Conservation (phyloP, 2,329 filamentous ascomycete genomes). For the Aspergillaceae sp. region DNA sequence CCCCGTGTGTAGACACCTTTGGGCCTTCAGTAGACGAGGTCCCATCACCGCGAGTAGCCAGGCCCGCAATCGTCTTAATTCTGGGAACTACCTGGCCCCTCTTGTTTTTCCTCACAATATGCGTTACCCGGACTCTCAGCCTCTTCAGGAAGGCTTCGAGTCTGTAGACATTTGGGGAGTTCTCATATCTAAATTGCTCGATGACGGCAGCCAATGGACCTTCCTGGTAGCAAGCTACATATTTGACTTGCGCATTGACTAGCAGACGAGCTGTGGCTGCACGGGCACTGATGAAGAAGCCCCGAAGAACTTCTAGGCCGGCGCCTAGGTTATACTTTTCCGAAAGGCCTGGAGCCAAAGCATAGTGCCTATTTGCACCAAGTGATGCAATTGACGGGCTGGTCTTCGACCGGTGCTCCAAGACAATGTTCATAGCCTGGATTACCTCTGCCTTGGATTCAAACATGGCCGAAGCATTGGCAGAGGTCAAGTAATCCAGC, state of each 20-base stretch:
- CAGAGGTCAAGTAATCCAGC: conserved; percentile 36
- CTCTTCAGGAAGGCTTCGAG: conserved; percentile 31
- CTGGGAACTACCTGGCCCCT: conserved; percentile 25
- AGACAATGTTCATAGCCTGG: conserved; percentile 51
- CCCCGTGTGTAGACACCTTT: conserved; percentile 29
- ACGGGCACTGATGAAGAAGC: conserved; percentile 55
- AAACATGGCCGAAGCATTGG: conserved; percentile 29
- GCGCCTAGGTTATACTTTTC: conserved; percentile 37
- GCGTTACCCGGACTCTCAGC: conserved; percentile 34
- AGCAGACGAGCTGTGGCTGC: conserved; percentile 50
- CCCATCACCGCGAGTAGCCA: conserved; percentile 38
- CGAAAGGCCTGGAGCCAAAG: conserved; percentile 23
- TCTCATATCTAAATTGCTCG: conserved; percentile 16
- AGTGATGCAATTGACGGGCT: conserved; percentile 35
- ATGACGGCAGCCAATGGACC: conserved; percentile 35
- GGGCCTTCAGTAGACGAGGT: conserved; percentile 26
- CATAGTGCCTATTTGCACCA: conserved; percentile 49
- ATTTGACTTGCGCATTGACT: conserved; percentile 56
- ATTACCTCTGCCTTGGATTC: conserved; percentile 43
- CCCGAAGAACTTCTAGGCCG: conserved; percentile 50
- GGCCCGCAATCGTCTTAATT: conserved; percentile 39
- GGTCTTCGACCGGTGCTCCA: conserved; percentile 42
- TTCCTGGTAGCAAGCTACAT: conserved; percentile 49
- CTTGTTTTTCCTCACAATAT: conserved; percentile 31
- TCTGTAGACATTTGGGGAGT: conserved; percentile 12